phyloP scores from a whole-genome alignment of 805 yeast genomes.

The Monosporozyma siamensis region DNA sequence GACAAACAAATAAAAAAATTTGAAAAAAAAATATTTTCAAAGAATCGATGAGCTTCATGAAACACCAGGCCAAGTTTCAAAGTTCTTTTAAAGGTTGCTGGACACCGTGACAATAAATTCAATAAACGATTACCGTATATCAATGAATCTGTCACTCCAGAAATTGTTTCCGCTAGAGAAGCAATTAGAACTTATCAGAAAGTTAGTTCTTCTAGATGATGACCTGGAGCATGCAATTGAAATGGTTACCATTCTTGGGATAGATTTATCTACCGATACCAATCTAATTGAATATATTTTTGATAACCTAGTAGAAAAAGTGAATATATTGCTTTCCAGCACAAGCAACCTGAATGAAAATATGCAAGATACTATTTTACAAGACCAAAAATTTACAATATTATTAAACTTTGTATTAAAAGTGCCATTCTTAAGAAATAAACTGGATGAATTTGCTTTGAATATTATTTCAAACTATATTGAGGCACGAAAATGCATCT shows the following conservation, averaged over 20 bases:
- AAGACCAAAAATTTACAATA: constrained; percentile 5
- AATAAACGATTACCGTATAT: too few species aligned
- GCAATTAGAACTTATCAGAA: constrained; percentile 8
- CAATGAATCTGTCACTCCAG: too few species aligned
- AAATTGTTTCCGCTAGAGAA: constrained; percentile 11
- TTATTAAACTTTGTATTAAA: constrained; percentile 7
- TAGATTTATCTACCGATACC: constrained; percentile 6
- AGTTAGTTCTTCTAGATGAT: constrained; percentile 7
- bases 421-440: constrained; percentile 7
- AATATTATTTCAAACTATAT: constrained; percentile 7
- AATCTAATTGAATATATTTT: constrained; percentile 4
- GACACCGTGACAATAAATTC: too few species aligned
- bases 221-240: constrained; percentile 10
- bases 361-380: neutral
- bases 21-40: too few species aligned
- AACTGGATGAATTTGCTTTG: constrained; percentile 10
- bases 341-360: neutral
- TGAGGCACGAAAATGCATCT: constrained; percentile 2
- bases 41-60: too few species aligned
- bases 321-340: constrained; percentile 1
- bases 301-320: neutral
- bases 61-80: too few species aligned
- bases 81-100: too few species aligned
- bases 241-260: constrained; percentile 5
- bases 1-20: too few species aligned